These are phyloP conservation scores for Diaporthe citri DNA, from an alignment of 2,329 filamentous ascomycete species.

Conservation along the genomic window DNA sequence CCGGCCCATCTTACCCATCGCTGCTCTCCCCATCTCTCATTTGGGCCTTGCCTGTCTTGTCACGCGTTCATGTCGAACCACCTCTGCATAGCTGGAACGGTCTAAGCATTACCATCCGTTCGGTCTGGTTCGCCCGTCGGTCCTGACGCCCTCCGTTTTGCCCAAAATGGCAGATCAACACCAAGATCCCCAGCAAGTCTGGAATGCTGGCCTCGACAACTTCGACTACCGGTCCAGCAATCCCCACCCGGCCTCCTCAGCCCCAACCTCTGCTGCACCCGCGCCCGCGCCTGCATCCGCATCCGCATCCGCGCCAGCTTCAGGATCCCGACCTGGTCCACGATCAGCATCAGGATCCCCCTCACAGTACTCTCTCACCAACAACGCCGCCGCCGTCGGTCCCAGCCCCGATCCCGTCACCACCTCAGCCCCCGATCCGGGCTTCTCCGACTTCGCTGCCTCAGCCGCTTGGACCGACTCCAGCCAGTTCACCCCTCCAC, in stretches of 20 bases:
- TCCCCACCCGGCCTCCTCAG: slow-evolving; percentile 37
- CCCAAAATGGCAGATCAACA: slow-evolving; percentile 50
- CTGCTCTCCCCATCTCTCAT: slow-evolving; percentile 41
- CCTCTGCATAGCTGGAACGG: slow-evolving; percentile 50
- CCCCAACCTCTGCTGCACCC: slow-evolving; percentile 36
- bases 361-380: slow-evolving; percentile 29
- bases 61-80: slow-evolving; percentile 52
- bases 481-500: slow-evolving; percentile 39
- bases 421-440: slow-evolving; percentile 33
- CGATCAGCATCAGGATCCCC: slow-evolving; percentile 33
- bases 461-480: slow-evolving; percentile 36
- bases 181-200: slow-evolving; percentile 39
- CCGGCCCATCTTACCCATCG: slow-evolving; percentile 37
- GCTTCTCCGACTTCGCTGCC: slow-evolving; percentile 34
- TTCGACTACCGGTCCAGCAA: slow-evolving; percentile 39
- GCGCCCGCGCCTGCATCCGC: slow-evolving; percentile 31
- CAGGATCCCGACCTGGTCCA: slow-evolving; percentile 18
- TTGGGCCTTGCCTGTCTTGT: slow-evolving; percentile 41
- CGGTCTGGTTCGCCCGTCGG: slow-evolving; percentile 23
- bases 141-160: slow-evolving; percentile 32
- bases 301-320: slow-evolving; percentile 35
- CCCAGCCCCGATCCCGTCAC: slow-evolving; percentile 30
- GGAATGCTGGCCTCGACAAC: slow-evolving; percentile 37
- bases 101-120: slow-evolving; percentile 42
- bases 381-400: slow-evolving; percentile 23